Evolutionary conservation across 768 basidiomycete genomes (phyloP), one percentile per base, ranked within the genome.

Genomic region (Pisolithus tinctorius): DNA sequence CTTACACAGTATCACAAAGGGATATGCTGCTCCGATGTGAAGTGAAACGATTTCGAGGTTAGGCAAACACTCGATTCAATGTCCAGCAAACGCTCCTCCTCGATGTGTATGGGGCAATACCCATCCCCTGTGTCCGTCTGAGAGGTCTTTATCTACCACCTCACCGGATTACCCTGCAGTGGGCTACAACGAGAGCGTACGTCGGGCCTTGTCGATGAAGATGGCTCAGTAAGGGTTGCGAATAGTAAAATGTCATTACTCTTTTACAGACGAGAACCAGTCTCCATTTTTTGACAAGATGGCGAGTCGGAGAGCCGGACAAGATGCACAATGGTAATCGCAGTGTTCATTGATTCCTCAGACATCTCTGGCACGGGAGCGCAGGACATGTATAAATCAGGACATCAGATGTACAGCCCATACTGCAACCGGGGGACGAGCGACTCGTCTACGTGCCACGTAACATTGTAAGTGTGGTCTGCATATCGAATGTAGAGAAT

Each of bases 231-330:
- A 64, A 36, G 68, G 64, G 38, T 39, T 53, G 3, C 55, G 58
- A 13, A 47, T 40, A 25, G 66, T 58, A 29, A 68, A 48, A 38
- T 60, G 53, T 56, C 58, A 63, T 66, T 66, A 66, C 45, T 54
- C 57, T 43, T 43, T 48, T 66, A 52, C 62, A 68, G 42, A 66
- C 66, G 10, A 58, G 58, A 1, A 68, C 66, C 16, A 66, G 55
- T 27, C 52, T 48, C 9, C 57, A 55, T 38, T 63, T 62, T 20
- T 62, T 68, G 43, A 64, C 4, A 23, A 67, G 55, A 20, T 20
- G 6, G 60, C 50, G 3, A 42, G 34, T 34, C 58, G 45, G 3
- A 63, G 43, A 20, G 47, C 53, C 4, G 29, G 13, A 23, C 31
- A 36, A 30, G 38, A 53, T 4, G 29, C 9, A 11, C 20, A 55